A percentile compares a stretch with the other conserved stretches of the same genome.
Evolutionary conservation across 2,329 filamentous ascomycete genomes (phyloP).

Genomic region (Phyllachora maydis): DNA sequence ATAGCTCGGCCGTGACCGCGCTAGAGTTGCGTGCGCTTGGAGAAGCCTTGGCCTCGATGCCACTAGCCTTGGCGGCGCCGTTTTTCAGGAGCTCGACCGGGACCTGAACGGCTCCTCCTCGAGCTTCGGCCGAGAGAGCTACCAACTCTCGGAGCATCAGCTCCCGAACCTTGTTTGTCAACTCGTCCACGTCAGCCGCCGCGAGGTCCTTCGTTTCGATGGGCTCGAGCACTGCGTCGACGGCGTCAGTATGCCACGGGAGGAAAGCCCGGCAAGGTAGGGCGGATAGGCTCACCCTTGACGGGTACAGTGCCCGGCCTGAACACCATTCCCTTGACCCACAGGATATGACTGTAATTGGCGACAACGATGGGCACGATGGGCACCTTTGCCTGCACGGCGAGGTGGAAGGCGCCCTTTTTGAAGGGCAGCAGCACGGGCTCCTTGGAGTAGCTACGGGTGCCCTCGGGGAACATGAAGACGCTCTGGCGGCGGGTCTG

Average conservation of each 20-base stretch:
- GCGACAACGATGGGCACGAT: conserved; percentile 71
- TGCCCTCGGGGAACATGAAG: conserved; percentile 84
- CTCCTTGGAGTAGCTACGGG: conserved; percentile 68
- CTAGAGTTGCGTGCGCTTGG: too few species aligned
- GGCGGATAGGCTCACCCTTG: conserved; percentile 34
- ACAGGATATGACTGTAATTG: conserved; percentile 59
- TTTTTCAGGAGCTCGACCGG: conserved; percentile 7
- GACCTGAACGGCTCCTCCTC: conserved; percentile 15
- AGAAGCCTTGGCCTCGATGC: conserved; percentile 7
- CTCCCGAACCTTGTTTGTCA: conserved; percentile 47
- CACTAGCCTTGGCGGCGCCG: conserved; percentile 12
- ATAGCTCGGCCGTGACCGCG: too few species aligned
- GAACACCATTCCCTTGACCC: conserved; percentile 42
- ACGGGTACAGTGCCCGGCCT: conserved; percentile 50
- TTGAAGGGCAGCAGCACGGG: conserved; percentile 86
- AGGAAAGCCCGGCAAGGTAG: conserved; percentile 1
- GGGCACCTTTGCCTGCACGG: conserved; percentile 80
- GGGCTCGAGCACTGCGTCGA: conserved; percentile 47
- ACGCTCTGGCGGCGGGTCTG: conserved; percentile 50
- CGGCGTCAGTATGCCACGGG: conserved; percentile 3
- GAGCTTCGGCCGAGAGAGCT: conserved; percentile 27
- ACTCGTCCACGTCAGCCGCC: conserved; percentile 54
- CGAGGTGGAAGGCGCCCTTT: conserved; percentile 94
- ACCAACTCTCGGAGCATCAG: conserved; percentile 53
- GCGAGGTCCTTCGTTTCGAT: conserved; percentile 58